A percentile compares a stretch with the other conserved stretches of the same genome.
Evolutionary conservation across 2,329 filamentous ascomycete genomes (phyloP).

Genomic region (Sarocladium strictum): DNA sequence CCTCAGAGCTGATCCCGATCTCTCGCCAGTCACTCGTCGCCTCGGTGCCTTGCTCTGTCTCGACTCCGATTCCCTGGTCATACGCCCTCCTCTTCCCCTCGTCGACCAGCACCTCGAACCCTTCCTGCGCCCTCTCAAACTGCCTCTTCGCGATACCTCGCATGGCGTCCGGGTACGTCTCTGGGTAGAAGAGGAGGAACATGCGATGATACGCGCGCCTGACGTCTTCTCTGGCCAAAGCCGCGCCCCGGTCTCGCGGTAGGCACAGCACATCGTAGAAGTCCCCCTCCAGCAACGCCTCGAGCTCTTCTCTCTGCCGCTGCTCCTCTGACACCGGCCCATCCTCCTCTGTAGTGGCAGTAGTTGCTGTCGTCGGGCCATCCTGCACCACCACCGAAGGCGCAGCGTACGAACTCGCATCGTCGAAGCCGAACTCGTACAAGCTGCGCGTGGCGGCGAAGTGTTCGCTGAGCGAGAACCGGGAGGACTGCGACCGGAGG

Average conservation of each 20-base stretch:
- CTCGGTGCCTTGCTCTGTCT: slow-evolving; percentile 15
- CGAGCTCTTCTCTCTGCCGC: slow-evolving; percentile 9
- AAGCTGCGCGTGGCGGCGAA: slow-evolving; percentile 41
- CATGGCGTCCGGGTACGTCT: slow-evolving; percentile 32
- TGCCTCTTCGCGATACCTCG: slow-evolving; percentile 33
- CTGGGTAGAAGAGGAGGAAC: slow-evolving; percentile 37
- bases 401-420: slow-evolving; percentile 37
- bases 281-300: slow-evolving; percentile 21
- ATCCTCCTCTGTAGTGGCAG: slow-evolving; percentile 14
- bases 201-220: slow-evolving; percentile 38
- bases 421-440: slow-evolving; percentile 42
- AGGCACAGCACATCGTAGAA: slow-evolving; percentile 42
- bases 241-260: slow-evolving; percentile 22
- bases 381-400: slow-evolving; percentile 21
- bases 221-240: slow-evolving; percentile 27
- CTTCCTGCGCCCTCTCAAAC: slow-evolving; percentile 34
- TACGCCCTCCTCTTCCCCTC: slow-evolving; percentile 35
- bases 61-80: slow-evolving; percentile 23
- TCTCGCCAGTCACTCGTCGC: neutral
- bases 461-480: slow-evolving; percentile 41
- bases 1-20: neutral
- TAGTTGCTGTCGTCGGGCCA: no score
- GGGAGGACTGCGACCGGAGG: slow-evolving; percentile 32
- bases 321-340: slow-evolving; percentile 9
- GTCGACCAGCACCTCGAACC: slow-evolving; percentile 43